Evolutionary conservation across 2,329 filamentous ascomycete genomes (phyloP).

Genomic region (Colletotrichum sp.): DNA sequence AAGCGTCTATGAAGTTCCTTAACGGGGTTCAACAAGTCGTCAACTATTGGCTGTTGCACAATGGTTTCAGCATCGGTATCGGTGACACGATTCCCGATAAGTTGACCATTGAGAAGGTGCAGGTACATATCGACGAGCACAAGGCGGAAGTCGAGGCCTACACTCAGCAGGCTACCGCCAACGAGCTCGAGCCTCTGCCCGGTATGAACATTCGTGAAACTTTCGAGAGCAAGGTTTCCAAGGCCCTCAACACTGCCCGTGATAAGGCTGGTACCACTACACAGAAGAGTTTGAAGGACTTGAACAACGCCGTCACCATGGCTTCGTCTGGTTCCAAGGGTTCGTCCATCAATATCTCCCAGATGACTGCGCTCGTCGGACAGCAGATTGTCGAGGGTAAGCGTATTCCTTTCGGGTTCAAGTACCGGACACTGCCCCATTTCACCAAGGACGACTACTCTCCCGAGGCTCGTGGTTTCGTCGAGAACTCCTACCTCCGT

Average conservation of each 20-base stretch:
- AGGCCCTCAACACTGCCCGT: slow-evolving; percentile 92
- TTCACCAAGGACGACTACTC: slow-evolving; percentile 99
- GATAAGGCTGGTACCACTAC: slow-evolving; percentile 94
- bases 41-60: slow-evolving; percentile 96
- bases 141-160: slow-evolving; percentile 82
- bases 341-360: slow-evolving; percentile 98
- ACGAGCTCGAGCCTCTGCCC: slow-evolving; percentile 88
- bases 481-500: slow-evolving; percentile 97
- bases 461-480: slow-evolving; percentile 93
- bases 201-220: slow-evolving; percentile 99
- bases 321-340: slow-evolving; percentile 97
- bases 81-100: slow-evolving; percentile 96
- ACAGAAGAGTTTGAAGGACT: slow-evolving; percentile 89
- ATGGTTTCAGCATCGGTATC: slow-evolving; percentile 97
- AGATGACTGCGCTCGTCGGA: slow-evolving; percentile 98
- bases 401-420: slow-evolving; percentile 98
- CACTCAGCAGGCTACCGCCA: slow-evolving; percentile 79
- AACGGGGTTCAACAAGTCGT: slow-evolving; percentile 94
- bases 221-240: slow-evolving; percentile 96
- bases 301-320: slow-evolving; percentile 97
- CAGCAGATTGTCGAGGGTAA: slow-evolving; percentile 99
- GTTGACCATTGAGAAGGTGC: slow-evolving; percentile 82
- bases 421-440: slow-evolving; percentile 94
- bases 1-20: slow-evolving; percentile 91
- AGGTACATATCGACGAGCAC: slow-evolving; percentile 78